These are phyloP conservation scores for Mycena chlorophos DNA, from an alignment of 768 basidiomycete genomes.

Conservation along the genomic window DNA sequence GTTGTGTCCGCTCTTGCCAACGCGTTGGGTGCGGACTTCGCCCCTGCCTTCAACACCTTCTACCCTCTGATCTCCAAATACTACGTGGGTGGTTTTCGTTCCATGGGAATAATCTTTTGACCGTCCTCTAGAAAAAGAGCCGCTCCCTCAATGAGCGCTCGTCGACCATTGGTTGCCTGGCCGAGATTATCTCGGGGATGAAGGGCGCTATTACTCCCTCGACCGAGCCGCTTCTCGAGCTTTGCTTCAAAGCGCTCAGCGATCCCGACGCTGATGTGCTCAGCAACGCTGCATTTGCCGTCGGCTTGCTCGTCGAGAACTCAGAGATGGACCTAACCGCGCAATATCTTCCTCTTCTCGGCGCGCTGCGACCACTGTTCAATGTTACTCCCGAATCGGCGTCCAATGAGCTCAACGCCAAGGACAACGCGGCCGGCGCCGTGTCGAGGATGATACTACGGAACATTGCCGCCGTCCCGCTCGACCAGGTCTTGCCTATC, in stretches of 20 bases:
- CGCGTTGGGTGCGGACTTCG: slow-evolving; percentile 83
- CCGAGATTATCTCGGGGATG: slow-evolving; percentile 94
- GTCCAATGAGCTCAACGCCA: slow-evolving; percentile 74
- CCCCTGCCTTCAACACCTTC: slow-evolving; percentile 80
- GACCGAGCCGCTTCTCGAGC: slow-evolving; percentile 77
- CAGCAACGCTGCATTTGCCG: slow-evolving; percentile 94
- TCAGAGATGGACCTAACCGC: slow-evolving; percentile 76
- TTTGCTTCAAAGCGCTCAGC: slow-evolving; percentile 80
- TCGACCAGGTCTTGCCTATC: slow-evolving; percentile 87
- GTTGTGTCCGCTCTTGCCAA: slow-evolving; percentile 87
- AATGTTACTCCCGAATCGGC: slow-evolving; percentile 60
- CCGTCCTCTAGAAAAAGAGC: slow-evolving; percentile 66
- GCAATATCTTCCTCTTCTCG: slow-evolving; percentile 79
- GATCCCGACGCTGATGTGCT: slow-evolving; percentile 92
- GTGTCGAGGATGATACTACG: slow-evolving; percentile 85
- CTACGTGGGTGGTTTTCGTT: slow-evolving; percentile 60
- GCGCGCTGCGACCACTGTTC: slow-evolving; percentile 82
- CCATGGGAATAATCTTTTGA: neutral
- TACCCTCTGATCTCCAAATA: slow-evolving; percentile 88
- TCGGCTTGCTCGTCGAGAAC: slow-evolving; percentile 88
- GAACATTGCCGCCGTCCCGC: slow-evolving; percentile 76
- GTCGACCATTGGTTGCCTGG: slow-evolving; percentile 88
- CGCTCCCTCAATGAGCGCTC: slow-evolving; percentile 91
- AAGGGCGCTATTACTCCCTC: slow-evolving; percentile 82
- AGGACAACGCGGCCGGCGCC: slow-evolving; percentile 96